Base-by-base conservation (phyloP, 805 yeast genomes). In the Wickerhamomyces chambardii region DNA sequence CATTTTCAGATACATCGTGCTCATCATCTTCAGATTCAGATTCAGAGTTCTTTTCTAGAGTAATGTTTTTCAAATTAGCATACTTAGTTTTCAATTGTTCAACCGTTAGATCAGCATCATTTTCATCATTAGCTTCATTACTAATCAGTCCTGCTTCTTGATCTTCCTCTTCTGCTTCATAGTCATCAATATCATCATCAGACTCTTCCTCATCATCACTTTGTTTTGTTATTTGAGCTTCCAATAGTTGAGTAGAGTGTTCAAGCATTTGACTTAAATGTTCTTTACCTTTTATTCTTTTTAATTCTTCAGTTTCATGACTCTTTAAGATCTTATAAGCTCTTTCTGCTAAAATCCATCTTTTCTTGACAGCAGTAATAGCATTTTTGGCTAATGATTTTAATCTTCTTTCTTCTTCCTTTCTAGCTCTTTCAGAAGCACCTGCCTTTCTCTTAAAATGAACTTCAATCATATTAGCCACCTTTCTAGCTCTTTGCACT, bases 261-360 rank as follows among this genome's bases (percentile, higher is more conserved):
- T 89, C 95, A 38, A 90, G 63, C 68, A 90, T 89, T 51, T 85
- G 81, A 37, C 85, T 77, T 37, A 90, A 65, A 53, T 89, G 95
- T 48, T 84, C 84, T 51, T 87, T 83, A 28, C 97, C 95, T 49
- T 81, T 77, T 9, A 74, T 72, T 36, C 84, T 74, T 51, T 86
- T 81, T 47, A 81, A 69, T 44, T 84, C 89, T 46, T 85, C 95
- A 40, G 72, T 80, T 45, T 83, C 85, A 41, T 80, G 75, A 32
- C 79, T 78, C 51, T 84, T 92, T 40, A 84, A 63, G 14, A 78
- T 82, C 33, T 66, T 68, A 51, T 73, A 80, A 1, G 85, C 94
- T 53, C 84, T 86, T 42, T 80, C 84, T 3, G 97, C 98, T 33
- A 87, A 68, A 17, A 69, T 63, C 99, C 99, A 92, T 50, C 92